Base-by-base conservation (phyloP, 106 monocot species). In the Acorus calamus region DNA sequence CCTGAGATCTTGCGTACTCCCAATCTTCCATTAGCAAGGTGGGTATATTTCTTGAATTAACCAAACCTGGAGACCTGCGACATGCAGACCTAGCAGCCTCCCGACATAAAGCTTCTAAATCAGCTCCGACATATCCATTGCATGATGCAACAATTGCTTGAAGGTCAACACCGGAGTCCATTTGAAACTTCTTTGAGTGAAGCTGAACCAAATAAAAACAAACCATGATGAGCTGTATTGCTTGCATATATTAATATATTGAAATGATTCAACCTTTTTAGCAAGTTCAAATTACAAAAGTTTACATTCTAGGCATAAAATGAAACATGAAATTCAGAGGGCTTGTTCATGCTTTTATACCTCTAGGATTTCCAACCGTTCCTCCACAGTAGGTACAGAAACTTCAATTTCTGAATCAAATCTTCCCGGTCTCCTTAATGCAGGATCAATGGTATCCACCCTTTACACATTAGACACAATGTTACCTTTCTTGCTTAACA, bases 121-220 rank as follows among this genome's bases (percentile, higher is more conserved):
- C 96, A 61, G 90, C 90, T 49, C 96, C 96, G 54, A 96, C 96
- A 75, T 80, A 96, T 61, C 96, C 96, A 76, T 91, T 87, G 72
- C 87, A 87, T 11, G 82, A 91, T 71, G 76, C 73, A 55, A 87
- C 82, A 59, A 96, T 77, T 58, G 65, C 54, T 87, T 78, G 81
- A 59, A 94, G 83, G 66, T 94, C 78, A 49, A 96, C 85, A 64
- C 70, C 71, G 47, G 64, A 44, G 56, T 77, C 84, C 78, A 90
- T 59, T 59, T 66, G 65, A 59, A 84, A 68, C 70, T 82, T 76
- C 62, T 77, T 94, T 3, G 78, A 41, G 69, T 85, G 66, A 6
- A 87, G 87, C 96, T 96, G 71, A 52, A 76, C 41, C 45, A 79
- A 62, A 64, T 74, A 7, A 47, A 56, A 69, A 45, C 28, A 28